phyloP scores from a whole-genome alignment of 1,284 basidiomycete genomes.

The Moesziomyces antarcticus region DNA sequence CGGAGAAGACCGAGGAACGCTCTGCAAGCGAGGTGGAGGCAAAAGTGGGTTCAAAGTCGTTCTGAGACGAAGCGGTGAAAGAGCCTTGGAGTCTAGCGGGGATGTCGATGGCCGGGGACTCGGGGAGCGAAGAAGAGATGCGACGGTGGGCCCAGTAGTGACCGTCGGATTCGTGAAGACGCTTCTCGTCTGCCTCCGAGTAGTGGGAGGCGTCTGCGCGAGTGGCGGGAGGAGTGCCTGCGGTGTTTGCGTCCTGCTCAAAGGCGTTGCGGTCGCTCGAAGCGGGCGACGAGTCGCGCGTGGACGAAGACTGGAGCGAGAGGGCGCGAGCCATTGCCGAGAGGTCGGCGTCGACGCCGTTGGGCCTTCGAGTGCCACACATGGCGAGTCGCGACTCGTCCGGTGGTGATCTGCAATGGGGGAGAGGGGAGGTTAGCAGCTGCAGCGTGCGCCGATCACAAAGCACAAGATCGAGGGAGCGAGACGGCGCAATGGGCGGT shows the following conservation, averaged over 20 bases:
- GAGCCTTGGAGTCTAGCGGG: slow-evolving; percentile 34
- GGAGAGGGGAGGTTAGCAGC: slow-evolving; percentile 1
- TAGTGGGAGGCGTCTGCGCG: slow-evolving; percentile 51
- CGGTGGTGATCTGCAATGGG: not conserved
- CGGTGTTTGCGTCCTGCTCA: slow-evolving; percentile 21
- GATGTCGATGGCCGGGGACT: slow-evolving; percentile 33
- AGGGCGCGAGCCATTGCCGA: slow-evolving; percentile 24
- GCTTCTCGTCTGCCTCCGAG: slow-evolving; percentile 57
- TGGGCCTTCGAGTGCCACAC: slow-evolving; percentile 33
- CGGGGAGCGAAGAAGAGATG: slow-evolving; percentile 35
- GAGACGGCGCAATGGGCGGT: not conserved
- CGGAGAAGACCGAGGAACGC: slow-evolving; percentile 34
- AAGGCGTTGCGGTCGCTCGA: slow-evolving; percentile 39
- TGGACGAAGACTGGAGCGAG: slow-evolving; percentile 23
- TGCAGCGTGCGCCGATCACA: not conserved
- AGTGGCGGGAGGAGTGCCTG: slow-evolving; percentile 41
- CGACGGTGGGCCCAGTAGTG: slow-evolving; percentile 54
- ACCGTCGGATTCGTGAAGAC: slow-evolving; percentile 51
- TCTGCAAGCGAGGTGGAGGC: slow-evolving; percentile 39
- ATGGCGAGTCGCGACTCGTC: slow-evolving; percentile 1
- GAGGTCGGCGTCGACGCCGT: slow-evolving; percentile 26
- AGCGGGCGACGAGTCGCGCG: slow-evolving; percentile 36
- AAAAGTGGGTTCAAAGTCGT: slow-evolving; percentile 41
- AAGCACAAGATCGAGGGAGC: slow-evolving; percentile 2
- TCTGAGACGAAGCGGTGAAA: slow-evolving; percentile 34